A percentile compares a stretch with the other conserved stretches of the same genome.
phyloP scores from a whole-genome alignment of 2,329 filamentous ascomycete genomes.

The Davidsoniella neocaledoniae region DNA sequence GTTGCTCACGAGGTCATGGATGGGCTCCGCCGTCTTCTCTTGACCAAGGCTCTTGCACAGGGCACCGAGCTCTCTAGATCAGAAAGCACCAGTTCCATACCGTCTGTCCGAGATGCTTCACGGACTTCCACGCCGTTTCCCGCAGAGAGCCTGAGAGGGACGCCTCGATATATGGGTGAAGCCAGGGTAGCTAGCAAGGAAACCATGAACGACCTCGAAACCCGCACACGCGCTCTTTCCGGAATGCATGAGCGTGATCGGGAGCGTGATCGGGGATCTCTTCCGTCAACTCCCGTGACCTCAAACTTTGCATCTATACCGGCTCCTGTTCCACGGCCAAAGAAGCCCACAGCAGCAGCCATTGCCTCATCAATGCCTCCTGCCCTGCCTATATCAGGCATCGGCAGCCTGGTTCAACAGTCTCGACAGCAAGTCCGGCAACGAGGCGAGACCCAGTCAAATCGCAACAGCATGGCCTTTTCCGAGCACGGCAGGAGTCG shows the following conservation, averaged over 20 bases:
- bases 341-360: not conserved
- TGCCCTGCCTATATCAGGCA: constrained; percentile 3
- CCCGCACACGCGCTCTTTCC: constrained; percentile 6
- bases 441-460: not conserved
- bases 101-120: constrained; percentile 5
- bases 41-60: not conserved
- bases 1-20: constrained; percentile 31
- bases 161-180: constrained; percentile 6
- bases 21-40: constrained; percentile 10
- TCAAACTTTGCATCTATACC: not conserved
- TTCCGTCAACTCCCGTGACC: not conserved
- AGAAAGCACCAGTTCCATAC: not conserved
- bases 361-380: constrained; percentile 2
- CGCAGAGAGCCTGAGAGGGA: constrained; percentile 2
- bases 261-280: not conserved
- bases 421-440: constrained; percentile 1
- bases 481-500: not conserved
- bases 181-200: constrained; percentile 8
- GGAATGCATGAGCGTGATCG: constrained; percentile 2
- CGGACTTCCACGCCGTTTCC: constrained; percentile 5
- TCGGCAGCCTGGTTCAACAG: constrained; percentile 7
- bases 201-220: constrained; percentile 12
- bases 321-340: not conserved
- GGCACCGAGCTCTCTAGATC: constrained; percentile 2
- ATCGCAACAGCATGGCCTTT: not conserved